Base-by-base conservation (phyloP, 2,329 filamentous ascomycete genomes). In the Pseudogymnoascus sp. region DNA sequence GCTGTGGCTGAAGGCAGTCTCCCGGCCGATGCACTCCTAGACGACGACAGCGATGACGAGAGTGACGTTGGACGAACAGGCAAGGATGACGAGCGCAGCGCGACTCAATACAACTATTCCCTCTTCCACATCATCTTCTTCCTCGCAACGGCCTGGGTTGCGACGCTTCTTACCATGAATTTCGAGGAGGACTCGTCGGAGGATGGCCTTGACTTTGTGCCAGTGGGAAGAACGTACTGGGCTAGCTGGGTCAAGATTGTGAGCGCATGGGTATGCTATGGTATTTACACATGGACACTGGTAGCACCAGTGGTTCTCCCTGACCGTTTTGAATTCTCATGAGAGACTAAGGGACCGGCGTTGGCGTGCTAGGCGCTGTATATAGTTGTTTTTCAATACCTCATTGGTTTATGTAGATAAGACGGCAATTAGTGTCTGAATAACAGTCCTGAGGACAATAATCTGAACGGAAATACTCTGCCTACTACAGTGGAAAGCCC, bases 221-320 rank as follows among this genome's bases (percentile, higher is more conserved):
- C 93, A 0, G 93, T 99, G 3, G 94, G 94, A 18, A 82, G 94
- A 62, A 97, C 93, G 4, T 96, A 97, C 75, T 96, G 91, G 83
- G 94, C 94, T 32, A 96, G 91, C 71, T 99, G 95, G 94, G 91
- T 97, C 68, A 99, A 99, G 84, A 97, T 99, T 74, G 86, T 97
- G 60, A 96, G 92, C 74, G 87, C 93, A 16, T 99, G 94, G 94
- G 87, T 94, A 60, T 99, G 94, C 77, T 97, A 99, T 74, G 86
- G 79, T 59, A 89, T 99, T 74, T 99, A 97, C 71, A 83, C 86
- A 28, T 99, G 94, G 94, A 96, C 90, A 16, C 74, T 99, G 68
- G 80, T 96, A 43, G 94, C 94, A 47, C 94, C 94, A 2, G 81
- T 95, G 37, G 75, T 95, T 47, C 74, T 96, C 69, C 92, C 93